A percentile compares a stretch with the other conserved stretches of the same genome.
Evolutionary conservation across 2,329 filamentous ascomycete genomes (phyloP).

Genomic region (Ophiognomonia clavigignenti-juglandacearum): DNA sequence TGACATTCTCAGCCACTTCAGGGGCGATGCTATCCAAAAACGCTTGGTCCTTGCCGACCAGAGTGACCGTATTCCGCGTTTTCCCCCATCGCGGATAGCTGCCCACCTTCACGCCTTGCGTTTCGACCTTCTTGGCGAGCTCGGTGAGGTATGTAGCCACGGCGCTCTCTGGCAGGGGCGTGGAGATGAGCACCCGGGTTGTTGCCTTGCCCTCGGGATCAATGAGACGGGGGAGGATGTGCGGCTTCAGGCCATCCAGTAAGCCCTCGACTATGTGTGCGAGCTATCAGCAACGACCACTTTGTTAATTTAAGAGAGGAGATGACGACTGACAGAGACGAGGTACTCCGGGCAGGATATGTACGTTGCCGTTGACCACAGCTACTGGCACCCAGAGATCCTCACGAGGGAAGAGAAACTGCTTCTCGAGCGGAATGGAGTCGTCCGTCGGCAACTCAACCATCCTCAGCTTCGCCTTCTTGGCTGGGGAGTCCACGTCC

Average conservation of each 20-base stretch:
- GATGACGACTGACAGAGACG: slow-evolving; percentile 55
- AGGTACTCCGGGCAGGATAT: slow-evolving; percentile 89
- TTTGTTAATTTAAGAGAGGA: not conserved
- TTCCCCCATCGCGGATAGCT: slow-evolving; percentile 94
- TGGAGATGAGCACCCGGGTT: slow-evolving; percentile 75
- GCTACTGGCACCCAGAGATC: slow-evolving; percentile 87
- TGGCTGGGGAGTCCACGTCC: slow-evolving; percentile 73
- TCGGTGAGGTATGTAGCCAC: slow-evolving; percentile 80
- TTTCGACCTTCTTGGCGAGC: slow-evolving; percentile 67
- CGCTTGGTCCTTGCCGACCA: slow-evolving; percentile 70
- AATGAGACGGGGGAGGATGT: slow-evolving; percentile 62
- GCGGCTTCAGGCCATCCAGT: slow-evolving; percentile 70
- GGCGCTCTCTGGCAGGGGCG: slow-evolving; percentile 79
- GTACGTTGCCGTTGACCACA: slow-evolving; percentile 87
- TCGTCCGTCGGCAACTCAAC: slow-evolving; percentile 77
- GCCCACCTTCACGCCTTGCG: slow-evolving; percentile 83
- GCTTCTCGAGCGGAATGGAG: slow-evolving; percentile 57
- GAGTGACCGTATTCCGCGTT: slow-evolving; percentile 80
- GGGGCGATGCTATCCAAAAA: slow-evolving; percentile 74
- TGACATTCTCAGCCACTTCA: slow-evolving; percentile 72
- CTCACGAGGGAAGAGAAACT: slow-evolving; percentile 74
- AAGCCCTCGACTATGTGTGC: slow-evolving; percentile 58
- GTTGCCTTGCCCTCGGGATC: slow-evolving; percentile 81
- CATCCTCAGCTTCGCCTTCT: slow-evolving; percentile 85
- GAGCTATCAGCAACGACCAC: not conserved